A percentile compares a stretch with the other conserved stretches of the same genome.
Conservation (phyloP, 163 green algal genomes). For the Scenedesmus sp. region DNA sequence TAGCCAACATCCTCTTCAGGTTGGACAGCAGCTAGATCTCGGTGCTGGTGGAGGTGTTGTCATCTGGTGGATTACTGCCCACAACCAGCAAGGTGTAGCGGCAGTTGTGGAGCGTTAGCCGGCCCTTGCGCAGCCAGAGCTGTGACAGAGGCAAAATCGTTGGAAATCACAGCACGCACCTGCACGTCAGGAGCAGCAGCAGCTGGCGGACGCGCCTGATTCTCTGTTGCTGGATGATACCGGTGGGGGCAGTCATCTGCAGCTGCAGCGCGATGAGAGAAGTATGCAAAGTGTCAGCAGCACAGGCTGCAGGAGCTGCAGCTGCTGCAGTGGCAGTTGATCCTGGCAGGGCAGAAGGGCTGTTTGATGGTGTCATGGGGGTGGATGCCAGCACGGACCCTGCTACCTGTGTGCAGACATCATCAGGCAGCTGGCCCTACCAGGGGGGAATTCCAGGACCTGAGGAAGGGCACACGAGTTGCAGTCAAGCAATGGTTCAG, state of each 20-base stretch:
- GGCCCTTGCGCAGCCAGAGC: not conserved
- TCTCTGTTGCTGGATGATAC: not conserved
- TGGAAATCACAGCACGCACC: not conserved
- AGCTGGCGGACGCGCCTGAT: not conserved
- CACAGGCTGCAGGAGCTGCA: not conserved
- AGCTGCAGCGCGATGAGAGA: conserved; percentile 3
- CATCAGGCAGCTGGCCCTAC: not conserved
- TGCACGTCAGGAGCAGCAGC: not conserved
- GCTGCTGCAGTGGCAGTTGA: conserved; percentile 5
- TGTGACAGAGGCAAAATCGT: not conserved
- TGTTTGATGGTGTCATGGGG: not conserved
- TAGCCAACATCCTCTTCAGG: not conserved
- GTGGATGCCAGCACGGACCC: not conserved
- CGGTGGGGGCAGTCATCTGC: not conserved
- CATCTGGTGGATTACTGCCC: not conserved
- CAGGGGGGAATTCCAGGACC: no score
- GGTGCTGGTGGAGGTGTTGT: not conserved
- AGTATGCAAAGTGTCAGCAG: not conserved
- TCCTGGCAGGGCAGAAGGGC: not conserved
- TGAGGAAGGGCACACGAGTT: not conserved
- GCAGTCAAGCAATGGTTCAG: not conserved
- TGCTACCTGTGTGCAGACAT: not conserved
- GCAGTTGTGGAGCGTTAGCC: not conserved
- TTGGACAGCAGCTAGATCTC: not conserved
- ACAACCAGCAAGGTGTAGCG: not conserved